Evolutionary conservation across 139 green algal genomes (phyloP).

Genomic region (Chlamydomonas incerta): DNA sequence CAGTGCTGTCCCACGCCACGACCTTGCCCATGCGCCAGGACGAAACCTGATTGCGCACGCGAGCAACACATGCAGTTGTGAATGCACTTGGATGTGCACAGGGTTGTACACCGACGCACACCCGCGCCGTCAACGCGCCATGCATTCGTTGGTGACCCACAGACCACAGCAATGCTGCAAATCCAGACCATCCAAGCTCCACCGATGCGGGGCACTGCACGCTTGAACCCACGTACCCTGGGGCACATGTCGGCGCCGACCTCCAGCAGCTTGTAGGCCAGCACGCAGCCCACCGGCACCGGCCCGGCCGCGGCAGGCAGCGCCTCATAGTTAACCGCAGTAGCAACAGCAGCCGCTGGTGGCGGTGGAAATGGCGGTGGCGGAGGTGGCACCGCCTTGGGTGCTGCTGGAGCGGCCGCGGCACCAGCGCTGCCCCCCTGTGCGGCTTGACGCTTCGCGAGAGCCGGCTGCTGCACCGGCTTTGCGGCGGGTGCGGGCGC

Average conservation of each 20-base stretch:
- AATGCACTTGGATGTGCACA: too few relatives aligned
- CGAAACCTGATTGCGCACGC: constrained; percentile 4
- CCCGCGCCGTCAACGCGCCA: too few relatives aligned
- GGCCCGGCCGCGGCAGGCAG: not conserved
- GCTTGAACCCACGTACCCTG: too few relatives aligned
- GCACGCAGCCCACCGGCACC: constrained; percentile 2
- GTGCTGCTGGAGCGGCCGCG: not conserved
- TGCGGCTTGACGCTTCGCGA: not conserved
- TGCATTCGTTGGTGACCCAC: too few relatives aligned
- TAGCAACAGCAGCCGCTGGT: not conserved
- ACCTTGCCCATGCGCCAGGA: constrained; percentile 12
- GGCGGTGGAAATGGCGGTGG: not conserved
- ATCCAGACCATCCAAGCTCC: too few relatives aligned
- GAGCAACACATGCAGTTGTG: too few relatives aligned
- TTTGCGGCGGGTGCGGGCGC: not conserved
- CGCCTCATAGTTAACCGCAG: not conserved
- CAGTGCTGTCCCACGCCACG: not conserved
- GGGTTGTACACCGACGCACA: too few relatives aligned
- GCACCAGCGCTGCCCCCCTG: not conserved
- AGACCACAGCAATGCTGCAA: too few relatives aligned
- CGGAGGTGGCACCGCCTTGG: not conserved
- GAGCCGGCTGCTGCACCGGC: not conserved
- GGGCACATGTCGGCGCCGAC: constrained; percentile 26
- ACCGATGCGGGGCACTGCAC: too few relatives aligned
- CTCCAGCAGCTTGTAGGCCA: constrained; percentile 38